phyloP scores from a whole-genome alignment of 129 eudicot species.

The Rutidosis leptorrhynchoides region DNA sequence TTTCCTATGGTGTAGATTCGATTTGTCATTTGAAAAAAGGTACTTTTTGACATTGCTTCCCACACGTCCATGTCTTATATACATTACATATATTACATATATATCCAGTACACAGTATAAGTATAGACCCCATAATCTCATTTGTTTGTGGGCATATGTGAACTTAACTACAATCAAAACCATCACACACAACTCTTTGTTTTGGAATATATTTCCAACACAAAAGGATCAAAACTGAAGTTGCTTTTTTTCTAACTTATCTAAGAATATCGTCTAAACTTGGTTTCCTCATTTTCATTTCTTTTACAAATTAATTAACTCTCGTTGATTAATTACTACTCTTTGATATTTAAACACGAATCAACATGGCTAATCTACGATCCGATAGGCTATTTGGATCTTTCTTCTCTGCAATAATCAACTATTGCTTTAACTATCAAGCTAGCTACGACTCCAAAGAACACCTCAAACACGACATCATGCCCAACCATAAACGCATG shows the following conservation, averaged over 20 bases:
- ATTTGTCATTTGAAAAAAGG: constrained; percentile 27
- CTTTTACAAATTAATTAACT: not conserved
- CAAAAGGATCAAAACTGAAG: constrained; percentile 33
- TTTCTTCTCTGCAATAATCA: constrained; percentile 40
- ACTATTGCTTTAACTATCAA: constrained; percentile 49
- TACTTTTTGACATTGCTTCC: constrained; percentile 36
- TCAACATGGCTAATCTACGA: constrained; percentile 41
- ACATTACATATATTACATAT: too few species aligned
- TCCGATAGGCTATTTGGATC: constrained; percentile 46
- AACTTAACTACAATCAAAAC: constrained; percentile 22
- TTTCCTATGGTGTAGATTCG: constrained; percentile 35
- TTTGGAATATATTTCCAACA: constrained; percentile 44
- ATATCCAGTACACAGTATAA: constrained; percentile 33
- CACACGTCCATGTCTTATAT: constrained; percentile 44
- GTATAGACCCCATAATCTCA: constrained; percentile 21
- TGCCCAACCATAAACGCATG: constrained; percentile 71
- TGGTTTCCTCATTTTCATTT: constrained; percentile 22
- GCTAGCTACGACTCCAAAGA: constrained; percentile 32
- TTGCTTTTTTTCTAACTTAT: constrained; percentile 30
- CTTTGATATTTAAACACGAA: constrained; percentile 16
- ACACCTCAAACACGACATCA: constrained; percentile 40
- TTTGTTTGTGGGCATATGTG: constrained; percentile 18
- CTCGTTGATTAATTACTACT: not conserved
- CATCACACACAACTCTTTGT: constrained; percentile 32
- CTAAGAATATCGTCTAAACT: constrained; percentile 47